Evolutionary conservation across 768 basidiomycete species (phyloP), one percentile per base, ranked within the genome.

Genomic region (Cytidiella melzeri): DNA sequence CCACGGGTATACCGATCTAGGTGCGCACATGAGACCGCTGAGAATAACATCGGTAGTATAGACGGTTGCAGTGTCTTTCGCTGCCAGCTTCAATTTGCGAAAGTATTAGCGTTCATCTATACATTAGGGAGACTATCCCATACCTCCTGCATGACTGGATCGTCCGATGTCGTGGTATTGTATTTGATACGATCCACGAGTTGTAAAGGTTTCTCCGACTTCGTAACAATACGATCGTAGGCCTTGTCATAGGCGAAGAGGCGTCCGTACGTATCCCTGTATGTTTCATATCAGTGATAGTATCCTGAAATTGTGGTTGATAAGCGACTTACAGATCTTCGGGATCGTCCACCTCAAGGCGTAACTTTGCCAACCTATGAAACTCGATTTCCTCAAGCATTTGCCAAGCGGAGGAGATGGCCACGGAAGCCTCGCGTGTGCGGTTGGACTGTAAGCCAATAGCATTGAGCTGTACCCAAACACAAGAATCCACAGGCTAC

Each of bases 301-400:
- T 27, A 27, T 18, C 36, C 25, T 43, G 36, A 42, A 18, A 27
- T n/a, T 23, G 15, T 2, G 11, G 28, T 47, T n/a, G 25, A 28
- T 15, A 10, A 27, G 52, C 27, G 13, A 71, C 87, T 62, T 57
- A 96, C 93, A 97, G 67, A 55, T 92, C 83, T 59, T 96, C 91
- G 10, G 85, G 89, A 36, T 91, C 86, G 56, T 95, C 91, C 18
- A 98, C 92, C 48, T 92, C 91, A n/a, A 99, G 79, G 43, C 90
- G 79, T 55, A 98, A 74, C 69, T 98, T 99, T 11, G 83, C 69
- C 50, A 99, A 74, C 45, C 95, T 84, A 68, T 88, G 80, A 72
- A 97, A 97, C 64, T 97, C 93, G 59, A 99, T 84, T 71, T 99
- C 96, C 69, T 99, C 96, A 42, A 96, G 72, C 79, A 96, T 85